Evolutionary conservation across 1,139 yeast genomes (phyloP).

Genomic region (Blastobotrys proliferans): DNA sequence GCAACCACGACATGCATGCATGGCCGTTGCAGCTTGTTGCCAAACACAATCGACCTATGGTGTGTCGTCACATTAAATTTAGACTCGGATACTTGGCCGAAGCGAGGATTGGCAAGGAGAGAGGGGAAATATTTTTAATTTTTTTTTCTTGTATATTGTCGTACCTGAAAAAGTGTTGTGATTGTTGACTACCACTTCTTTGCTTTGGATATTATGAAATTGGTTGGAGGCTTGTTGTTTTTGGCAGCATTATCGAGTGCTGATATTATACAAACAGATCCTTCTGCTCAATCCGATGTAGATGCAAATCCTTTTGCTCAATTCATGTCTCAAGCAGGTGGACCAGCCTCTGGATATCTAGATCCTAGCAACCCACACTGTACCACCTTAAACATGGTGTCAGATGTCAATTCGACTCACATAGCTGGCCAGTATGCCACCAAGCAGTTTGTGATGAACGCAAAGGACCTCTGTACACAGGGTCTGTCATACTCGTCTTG

Average conservation of each 20-base stretch:
- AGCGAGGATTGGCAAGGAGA: no score
- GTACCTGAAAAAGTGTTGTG: not conserved
- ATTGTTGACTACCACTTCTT: no score
- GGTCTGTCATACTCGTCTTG: slow-evolving; percentile 4
- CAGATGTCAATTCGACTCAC: not conserved
- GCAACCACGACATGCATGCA: no score
- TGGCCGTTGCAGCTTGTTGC: no score
- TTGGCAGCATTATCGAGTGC: not conserved
- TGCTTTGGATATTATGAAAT: not conserved
- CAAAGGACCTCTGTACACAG: slow-evolving; percentile 4
- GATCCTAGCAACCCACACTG: slow-evolving; percentile 11
- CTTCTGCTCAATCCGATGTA: not conserved
- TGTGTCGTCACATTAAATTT: no score
- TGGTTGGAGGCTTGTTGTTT: not conserved
- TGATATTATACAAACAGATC: not conserved
- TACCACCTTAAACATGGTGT: not conserved
- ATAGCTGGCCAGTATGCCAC: slow-evolving; percentile 4
- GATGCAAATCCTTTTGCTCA: not conserved
- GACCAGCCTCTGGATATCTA: slow-evolving; percentile 4
- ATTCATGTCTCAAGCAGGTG: slow-evolving; percentile 1
- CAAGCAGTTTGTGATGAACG: slow-evolving; percentile 4
- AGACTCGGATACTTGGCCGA: no score
- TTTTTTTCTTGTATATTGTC: not conserved
- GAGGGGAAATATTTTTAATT: no score
- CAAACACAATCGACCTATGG: no score